Evolutionary conservation across 371 early-diverging fungal genomes (phyloP).

Genomic region (Massospora cicadina): DNA sequence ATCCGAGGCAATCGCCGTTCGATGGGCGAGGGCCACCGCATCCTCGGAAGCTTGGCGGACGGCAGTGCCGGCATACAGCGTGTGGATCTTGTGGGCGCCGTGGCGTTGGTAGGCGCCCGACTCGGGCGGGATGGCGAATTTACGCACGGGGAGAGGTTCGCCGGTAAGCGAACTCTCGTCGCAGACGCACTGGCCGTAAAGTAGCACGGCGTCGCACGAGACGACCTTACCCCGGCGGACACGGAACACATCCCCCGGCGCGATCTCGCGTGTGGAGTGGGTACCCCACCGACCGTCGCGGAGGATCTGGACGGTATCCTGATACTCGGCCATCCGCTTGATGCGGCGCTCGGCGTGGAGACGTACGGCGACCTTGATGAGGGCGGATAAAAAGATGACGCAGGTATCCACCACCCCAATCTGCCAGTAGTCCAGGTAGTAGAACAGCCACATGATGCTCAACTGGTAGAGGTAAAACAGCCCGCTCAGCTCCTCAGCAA

Average conservation of each 20-base stretch:
- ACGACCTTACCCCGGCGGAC: conserved; percentile 16
- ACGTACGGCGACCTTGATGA: conserved; percentile 47
- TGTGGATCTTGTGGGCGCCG: conserved; percentile 20
- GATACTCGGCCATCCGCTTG: conserved; percentile 43
- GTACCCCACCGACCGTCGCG: conserved; percentile 34
- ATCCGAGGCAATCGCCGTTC: conserved; percentile 58
- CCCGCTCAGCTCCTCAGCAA: conserved; percentile 42
- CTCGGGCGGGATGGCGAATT: conserved; percentile 30
- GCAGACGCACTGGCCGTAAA: conserved; percentile 33
- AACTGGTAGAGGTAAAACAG: conserved; percentile 68
- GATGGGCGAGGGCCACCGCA: conserved; percentile 35
- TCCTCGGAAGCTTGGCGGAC: conserved; percentile 16
- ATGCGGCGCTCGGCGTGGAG: conserved; percentile 40
- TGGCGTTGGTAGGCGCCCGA: conserved; percentile 15
- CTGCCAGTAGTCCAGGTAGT: conserved; percentile 51
- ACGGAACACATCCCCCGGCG: conserved; percentile 38
- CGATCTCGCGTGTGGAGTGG: conserved; percentile 33
- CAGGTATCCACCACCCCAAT: conserved; percentile 53
- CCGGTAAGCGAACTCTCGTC: conserved; percentile 78
- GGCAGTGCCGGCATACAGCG: conserved; percentile 28
- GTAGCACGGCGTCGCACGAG: conserved; percentile 45
- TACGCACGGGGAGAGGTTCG: conserved; percentile 52
- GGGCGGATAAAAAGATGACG: conserved; percentile 46
- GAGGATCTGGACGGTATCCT: conserved; percentile 30
- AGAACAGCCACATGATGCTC: conserved; percentile 52